phyloP scores from a whole-genome alignment of 1,284 basidiomycete species.

The Boletus semigastroideus region DNA sequence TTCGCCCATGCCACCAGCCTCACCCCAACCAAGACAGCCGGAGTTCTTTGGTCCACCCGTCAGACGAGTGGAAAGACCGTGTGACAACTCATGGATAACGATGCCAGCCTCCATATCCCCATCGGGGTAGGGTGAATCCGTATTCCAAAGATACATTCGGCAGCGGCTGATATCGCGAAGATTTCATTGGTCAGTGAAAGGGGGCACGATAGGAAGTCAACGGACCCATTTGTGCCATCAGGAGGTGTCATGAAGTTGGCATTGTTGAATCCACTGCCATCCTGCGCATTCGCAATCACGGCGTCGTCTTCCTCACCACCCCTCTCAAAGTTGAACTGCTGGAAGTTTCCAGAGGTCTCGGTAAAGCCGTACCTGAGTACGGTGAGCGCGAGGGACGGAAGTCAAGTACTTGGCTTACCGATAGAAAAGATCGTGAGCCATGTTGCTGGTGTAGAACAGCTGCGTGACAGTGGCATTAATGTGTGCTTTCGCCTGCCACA shows the following conservation, averaged over 20 bases:
- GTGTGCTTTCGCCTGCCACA: conserved; percentile 73
- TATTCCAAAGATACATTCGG: conserved; percentile 98
- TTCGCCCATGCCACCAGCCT: conserved; percentile 96
- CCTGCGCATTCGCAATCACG: conserved; percentile 93
- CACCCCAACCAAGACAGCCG: conserved; percentile 93
- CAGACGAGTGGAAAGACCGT: conserved; percentile 90
- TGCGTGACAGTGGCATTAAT: conserved; percentile 87
- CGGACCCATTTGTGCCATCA: conserved; percentile 57
- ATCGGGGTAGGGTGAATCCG: conserved; percentile 85
- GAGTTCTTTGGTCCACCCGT: conserved; percentile 94
- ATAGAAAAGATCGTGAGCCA: conserved; percentile 77
- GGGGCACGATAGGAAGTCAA: background rate
- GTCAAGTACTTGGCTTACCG: conserved; percentile 35
- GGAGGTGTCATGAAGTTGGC: conserved; percentile 85
- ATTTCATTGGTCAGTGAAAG: conserved; percentile 24
- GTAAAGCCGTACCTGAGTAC: conserved; percentile 77
- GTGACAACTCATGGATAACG: conserved; percentile 86
- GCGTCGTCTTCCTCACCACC: conserved; percentile 87
- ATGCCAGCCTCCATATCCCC: conserved; percentile 95
- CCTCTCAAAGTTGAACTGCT: conserved; percentile 91
- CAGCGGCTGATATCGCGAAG: conserved; percentile 63
- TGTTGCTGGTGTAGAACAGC: conserved; percentile 91
- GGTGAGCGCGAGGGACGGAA: conserved; percentile 19
- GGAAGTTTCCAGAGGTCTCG: conserved; percentile 94
- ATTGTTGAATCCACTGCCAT: conserved; percentile 90